These are phyloP conservation scores for Diplodia sapinea DNA, from an alignment of 2,329 filamentous ascomycete genomes.

Conservation along the genomic window DNA sequence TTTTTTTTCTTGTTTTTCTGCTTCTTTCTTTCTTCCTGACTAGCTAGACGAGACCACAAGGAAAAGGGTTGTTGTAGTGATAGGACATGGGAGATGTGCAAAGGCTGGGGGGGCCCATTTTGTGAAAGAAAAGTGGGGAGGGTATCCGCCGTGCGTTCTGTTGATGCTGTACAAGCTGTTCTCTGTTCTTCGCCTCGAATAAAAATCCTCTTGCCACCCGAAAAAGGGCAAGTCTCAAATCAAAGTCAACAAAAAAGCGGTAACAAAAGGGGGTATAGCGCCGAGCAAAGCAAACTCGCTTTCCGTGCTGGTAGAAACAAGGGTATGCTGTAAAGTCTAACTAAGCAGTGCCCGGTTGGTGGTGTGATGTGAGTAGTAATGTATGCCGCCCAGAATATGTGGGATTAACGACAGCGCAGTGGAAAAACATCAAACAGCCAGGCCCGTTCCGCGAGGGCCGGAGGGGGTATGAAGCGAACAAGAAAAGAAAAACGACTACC, in stretches of 20 bases:
- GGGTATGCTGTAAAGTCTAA: constrained; percentile 27
- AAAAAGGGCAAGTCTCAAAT: constrained; percentile 19
- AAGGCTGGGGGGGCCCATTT: neutral
- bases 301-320: constrained; percentile 29
- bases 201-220: constrained; percentile 4
- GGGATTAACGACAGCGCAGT: constrained; percentile 12
- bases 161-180: constrained; percentile 25
- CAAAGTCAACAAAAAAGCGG: constrained; percentile 27
- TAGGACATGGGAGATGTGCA: constrained; percentile 22
- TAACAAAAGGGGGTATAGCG: constrained; percentile 29
- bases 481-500: constrained; percentile 26
- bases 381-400: constrained; percentile 15
- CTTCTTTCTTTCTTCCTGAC: constrained; percentile 10
- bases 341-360: constrained; percentile 20
- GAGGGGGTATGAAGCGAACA: constrained; percentile 32
- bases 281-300: constrained; percentile 30
- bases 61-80: constrained; percentile 9
- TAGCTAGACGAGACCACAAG: constrained; percentile 17
- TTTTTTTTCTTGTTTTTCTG: constrained; percentile 13
- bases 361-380: constrained; percentile 29
- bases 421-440: constrained; percentile 29
- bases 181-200: constrained; percentile 17
- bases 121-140: constrained; percentile 13
- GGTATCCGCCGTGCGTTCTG: constrained; percentile 12
- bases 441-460: constrained; percentile 27